phyloP scores from a whole-genome alignment of 2,329 filamentous ascomycete genomes.

The Helicocarpus griseus region DNA sequence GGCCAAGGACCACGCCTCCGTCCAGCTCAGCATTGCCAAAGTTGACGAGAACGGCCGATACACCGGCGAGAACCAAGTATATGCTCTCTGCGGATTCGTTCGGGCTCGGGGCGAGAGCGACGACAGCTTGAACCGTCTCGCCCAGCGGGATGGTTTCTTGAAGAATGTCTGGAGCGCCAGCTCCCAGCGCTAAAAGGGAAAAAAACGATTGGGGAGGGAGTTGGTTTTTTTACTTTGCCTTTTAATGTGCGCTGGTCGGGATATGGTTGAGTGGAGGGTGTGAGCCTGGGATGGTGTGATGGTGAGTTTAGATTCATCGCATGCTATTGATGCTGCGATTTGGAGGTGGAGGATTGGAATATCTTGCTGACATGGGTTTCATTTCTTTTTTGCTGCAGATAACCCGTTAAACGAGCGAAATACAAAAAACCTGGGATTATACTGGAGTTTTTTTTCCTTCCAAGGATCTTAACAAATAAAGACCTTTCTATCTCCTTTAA shows the following conservation, averaged over 20 bases:
- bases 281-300: slow-evolving; percentile 11
- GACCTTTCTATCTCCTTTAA: not conserved
- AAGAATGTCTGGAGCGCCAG: slow-evolving; percentile 90
- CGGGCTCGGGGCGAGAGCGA: slow-evolving; percentile 97
- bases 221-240: not conserved
- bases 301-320: not conserved
- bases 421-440: not conserved
- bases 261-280: slow-evolving; percentile 10
- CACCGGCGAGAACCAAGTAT: slow-evolving; percentile 94
- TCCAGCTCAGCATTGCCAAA: slow-evolving; percentile 95
- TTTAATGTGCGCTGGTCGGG: slow-evolving; percentile 9
- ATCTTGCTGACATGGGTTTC: not conserved
- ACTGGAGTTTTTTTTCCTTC: slow-evolving; percentile 4
- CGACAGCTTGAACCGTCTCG: slow-evolving; percentile 88
- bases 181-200: slow-evolving; percentile 43
- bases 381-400: not conserved
- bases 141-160: slow-evolving; percentile 91
- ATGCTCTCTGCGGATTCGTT: slow-evolving; percentile 95
- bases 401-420: slow-evolving; percentile 1
- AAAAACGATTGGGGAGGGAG: not conserved
- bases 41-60: slow-evolving; percentile 98
- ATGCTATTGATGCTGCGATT: no score
- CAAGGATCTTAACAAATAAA: slow-evolving; percentile 2
- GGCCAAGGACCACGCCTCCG: slow-evolving; percentile 98
- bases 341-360: not conserved